phyloP scores from a whole-genome alignment of 768 basidiomycete genomes.

The Xerocomellus dryophilus region DNA sequence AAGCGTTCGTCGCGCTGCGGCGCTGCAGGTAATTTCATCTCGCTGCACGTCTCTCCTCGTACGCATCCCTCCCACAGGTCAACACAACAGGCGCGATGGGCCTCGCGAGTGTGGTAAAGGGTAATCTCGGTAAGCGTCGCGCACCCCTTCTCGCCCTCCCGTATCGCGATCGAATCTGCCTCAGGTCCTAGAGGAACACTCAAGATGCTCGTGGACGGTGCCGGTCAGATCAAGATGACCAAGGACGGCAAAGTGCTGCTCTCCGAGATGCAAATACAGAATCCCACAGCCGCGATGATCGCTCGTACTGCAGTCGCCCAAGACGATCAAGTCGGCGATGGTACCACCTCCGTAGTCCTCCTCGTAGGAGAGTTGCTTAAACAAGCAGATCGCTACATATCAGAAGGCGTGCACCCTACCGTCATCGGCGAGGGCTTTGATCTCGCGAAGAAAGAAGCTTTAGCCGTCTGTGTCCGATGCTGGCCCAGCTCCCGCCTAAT shows the following conservation, averaged over 20 bases:
- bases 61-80: conserved; percentile 50
- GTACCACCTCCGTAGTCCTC: conserved; percentile 95
- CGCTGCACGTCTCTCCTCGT: conserved; percentile 17
- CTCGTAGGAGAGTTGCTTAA: conserved; percentile 94
- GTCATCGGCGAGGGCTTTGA: conserved; percentile 96
- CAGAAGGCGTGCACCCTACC: conserved; percentile 97
- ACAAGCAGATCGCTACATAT: conserved; percentile 96
- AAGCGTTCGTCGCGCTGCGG: conserved; percentile 85
- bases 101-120: conserved; percentile 94
- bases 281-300: conserved; percentile 99
- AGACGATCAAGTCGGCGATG: conserved; percentile 99
- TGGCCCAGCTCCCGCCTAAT: conserved; percentile 8
- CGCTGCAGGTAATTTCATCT: conserved; percentile 68
- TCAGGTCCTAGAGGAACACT: conserved; percentile 93
- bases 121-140: conserved; percentile 78
- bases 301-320: conserved; percentile 98
- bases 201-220: conserved; percentile 99
- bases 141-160: conserved; percentile 12
- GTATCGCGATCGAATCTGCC: conserved; percentile 25
- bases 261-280: conserved; percentile 99
- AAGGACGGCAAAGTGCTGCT: conserved; percentile 98
- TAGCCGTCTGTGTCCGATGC: conserved; percentile 56
- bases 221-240: conserved; percentile 99
- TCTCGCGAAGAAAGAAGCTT: conserved; percentile 93
- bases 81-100: conserved; percentile 95